Base-by-base conservation (phyloP, 768 basidiomycete species). In the Tricholomella constricta region DNA sequence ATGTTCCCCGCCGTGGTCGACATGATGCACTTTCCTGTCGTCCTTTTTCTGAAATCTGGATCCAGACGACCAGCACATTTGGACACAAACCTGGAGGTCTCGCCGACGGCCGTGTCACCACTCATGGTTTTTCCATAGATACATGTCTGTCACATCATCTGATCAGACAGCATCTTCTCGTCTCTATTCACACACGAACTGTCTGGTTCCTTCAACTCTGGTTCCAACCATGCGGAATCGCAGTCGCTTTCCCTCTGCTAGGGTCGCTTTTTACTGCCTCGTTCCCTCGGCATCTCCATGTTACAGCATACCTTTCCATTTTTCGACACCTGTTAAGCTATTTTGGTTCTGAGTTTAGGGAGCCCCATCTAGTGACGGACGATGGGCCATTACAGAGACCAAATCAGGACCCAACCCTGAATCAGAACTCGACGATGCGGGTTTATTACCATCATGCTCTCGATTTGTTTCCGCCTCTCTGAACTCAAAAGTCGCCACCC, bases 201-300 rank as follows among this genome's bases (percentile, higher is more conserved):
- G 29, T 42, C 19, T 50, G 40, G 44, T 50, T 53, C 47, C n/a
- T n/a, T n/a, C 38, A 42, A 44, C 44, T 56, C 57, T 54, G 54
- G 43, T 31, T 11, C 29, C 37, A 42, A 43, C 44, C 59, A 57
- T 54, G 51, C 42, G 51, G 50, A 31, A 45, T 44, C 23, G 44
- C 38, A n/a, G 4, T 38, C 37, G 20, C 40, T 50, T 45, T 51
- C 35, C 43, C 32, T 17, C 44, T 41, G 40, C 53, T 36, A 38
- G 25, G 45, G 48, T 50, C 23, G 48, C 46, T 52, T 52, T n/a
- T n/a, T n/a, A n/a, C n/a, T n/a, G n/a, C n/a, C 37, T 37, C 43
- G 15, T 57, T 50, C 48, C 59, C 56, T 56, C 54, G 48, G 48
- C 49, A 53, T 52, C 46, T 50, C 50, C 47, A 56, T 53, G 49